These are phyloP conservation scores for Sporothrix protearum DNA, from an alignment of 2,329 filamentous ascomycete species.

Conservation along the genomic window DNA sequence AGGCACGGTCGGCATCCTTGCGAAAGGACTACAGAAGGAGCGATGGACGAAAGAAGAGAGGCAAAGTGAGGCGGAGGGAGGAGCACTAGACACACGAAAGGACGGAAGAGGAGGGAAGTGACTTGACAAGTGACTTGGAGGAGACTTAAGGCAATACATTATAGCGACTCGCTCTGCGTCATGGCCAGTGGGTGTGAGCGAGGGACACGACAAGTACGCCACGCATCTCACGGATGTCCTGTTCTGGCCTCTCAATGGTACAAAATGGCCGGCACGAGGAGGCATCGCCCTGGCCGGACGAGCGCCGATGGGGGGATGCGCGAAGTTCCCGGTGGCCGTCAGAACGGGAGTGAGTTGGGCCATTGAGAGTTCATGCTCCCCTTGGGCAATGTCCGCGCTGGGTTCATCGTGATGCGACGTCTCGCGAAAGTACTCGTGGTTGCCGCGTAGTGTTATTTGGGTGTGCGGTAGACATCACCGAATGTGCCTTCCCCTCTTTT, in stretches of 20 bases:
- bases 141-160: neutral
- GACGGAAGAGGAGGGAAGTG: neutral
- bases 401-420: neutral
- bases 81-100: constrained; percentile 4
- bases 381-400: neutral
- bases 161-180: neutral
- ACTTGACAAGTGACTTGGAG: neutral
- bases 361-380: neutral
- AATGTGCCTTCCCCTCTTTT: neutral
- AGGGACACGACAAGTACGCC: neutral
- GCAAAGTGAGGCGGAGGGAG: neutral
- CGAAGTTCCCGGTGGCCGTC: neutral
- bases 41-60: neutral
- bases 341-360: neutral
- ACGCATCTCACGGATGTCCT: neutral
- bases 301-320: neutral
- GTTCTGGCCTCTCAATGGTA: neutral
- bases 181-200: neutral
- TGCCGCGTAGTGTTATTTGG: neutral
- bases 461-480: neutral
- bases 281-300: neutral
- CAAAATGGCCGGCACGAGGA: neutral
- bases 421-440: neutral
- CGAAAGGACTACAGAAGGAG: neutral
- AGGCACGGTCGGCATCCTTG: constrained; percentile 4